These are phyloP conservation scores for Stygiomarasmius scandens DNA, from an alignment of 1,284 basidiomycete species.

Conservation along the genomic window DNA sequence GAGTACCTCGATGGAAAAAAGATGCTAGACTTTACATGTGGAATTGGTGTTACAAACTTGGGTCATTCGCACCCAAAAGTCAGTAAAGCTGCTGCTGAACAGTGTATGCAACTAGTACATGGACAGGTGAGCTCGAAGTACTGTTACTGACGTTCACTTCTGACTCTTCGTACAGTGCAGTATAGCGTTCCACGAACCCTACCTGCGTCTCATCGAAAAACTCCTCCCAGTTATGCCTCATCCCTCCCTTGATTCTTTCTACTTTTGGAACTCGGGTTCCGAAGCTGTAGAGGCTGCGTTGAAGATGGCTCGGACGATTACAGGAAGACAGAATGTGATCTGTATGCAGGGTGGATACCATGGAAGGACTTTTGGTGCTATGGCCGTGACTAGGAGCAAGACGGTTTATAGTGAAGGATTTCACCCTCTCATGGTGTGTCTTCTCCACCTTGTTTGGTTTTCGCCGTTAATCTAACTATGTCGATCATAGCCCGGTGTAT, in stretches of 20 bases:
- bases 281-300: constrained; percentile 87
- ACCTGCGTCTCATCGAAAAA: constrained; percentile 76
- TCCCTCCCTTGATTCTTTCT: constrained; percentile 89
- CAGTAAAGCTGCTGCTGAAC: constrained; percentile 83
- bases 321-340: constrained; percentile 86
- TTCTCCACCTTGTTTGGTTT: no score
- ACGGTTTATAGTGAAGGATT: constrained; percentile 85
- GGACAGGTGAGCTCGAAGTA: constrained; percentile 58
- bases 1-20: constrained; percentile 70
- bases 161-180: constrained; percentile 60
- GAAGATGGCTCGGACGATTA: constrained; percentile 79
- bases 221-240: constrained; percentile 86
- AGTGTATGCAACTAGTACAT: constrained; percentile 83
- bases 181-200: constrained; percentile 77
- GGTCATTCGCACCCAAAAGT: constrained; percentile 89
- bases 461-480: no score
- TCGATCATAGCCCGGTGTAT: constrained; percentile 82
- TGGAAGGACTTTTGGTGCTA: constrained; percentile 85
- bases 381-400: constrained; percentile 90
- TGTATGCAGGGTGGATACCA: constrained; percentile 91
- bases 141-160: no score
- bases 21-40: constrained; percentile 84
- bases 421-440: constrained; percentile 77
- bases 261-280: constrained; percentile 94
- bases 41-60: constrained; percentile 83